A percentile compares a stretch with the other conserved stretches of the same genome.
Conservation (phyloP, 2,329 filamentous ascomycete genomes). For the Aschersonia sp. region DNA sequence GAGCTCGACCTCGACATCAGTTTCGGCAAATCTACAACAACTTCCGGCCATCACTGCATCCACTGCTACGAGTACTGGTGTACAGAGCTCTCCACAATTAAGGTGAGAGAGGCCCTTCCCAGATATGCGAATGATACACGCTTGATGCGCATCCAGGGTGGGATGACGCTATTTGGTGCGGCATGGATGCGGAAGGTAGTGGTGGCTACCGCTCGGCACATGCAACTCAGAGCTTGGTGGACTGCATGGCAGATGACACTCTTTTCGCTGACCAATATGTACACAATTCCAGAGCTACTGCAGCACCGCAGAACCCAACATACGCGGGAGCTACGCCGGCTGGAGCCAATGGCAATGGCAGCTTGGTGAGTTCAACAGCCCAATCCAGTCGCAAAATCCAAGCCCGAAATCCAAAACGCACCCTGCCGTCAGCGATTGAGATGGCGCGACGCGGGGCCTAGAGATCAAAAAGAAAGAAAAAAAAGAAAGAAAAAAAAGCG, state of each 20-base stretch:
- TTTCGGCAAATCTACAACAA: constrained; percentile 25
- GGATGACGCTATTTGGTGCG: background rate
- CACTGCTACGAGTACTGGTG: constrained; percentile 25
- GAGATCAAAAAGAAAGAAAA: no score
- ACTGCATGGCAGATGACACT: background rate
- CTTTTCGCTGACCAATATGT: background rate
- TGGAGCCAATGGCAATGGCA: constrained; percentile 23
- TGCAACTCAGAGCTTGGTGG: background rate
- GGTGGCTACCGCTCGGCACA: background rate
- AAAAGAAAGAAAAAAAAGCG: no score
- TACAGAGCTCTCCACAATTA: constrained; percentile 26
- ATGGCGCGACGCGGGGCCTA: background rate
- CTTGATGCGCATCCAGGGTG: no score
- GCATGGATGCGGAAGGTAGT: background rate
- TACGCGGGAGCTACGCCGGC: constrained; percentile 21
- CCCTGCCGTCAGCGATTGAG: background rate
- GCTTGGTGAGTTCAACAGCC: constrained; percentile 20
- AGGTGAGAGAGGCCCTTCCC: constrained; percentile 21
- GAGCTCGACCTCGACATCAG: constrained; percentile 31
- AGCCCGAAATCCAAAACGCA: background rate
- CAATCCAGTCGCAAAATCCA: background rate
- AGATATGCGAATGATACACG: no score
- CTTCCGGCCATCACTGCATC: constrained; percentile 28
- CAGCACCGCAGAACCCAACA: constrained; percentile 9
- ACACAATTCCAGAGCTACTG: constrained; percentile 5